These are phyloP conservation scores for Neurospora crassa DNA, from an alignment of 2,329 filamentous ascomycete genomes.

Conservation along the genomic window DNA sequence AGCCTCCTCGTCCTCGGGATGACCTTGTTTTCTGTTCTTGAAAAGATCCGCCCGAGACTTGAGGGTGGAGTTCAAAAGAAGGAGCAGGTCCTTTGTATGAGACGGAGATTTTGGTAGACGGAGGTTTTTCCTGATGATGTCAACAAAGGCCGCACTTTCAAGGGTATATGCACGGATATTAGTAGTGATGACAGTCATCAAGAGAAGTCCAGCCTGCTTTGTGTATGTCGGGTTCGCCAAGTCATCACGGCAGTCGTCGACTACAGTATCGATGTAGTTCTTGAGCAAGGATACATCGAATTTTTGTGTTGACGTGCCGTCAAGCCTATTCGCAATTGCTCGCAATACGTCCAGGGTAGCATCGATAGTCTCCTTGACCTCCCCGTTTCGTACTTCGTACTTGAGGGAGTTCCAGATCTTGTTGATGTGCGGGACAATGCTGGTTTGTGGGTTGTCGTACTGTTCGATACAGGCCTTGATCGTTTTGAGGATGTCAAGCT, in stretches of 20 bases:
- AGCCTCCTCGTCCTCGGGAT: slow-evolving; percentile 27
- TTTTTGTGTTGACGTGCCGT: slow-evolving; percentile 20
- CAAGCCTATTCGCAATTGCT: slow-evolving; percentile 36
- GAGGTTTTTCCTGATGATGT: slow-evolving; percentile 39
- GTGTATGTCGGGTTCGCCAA: slow-evolving; percentile 43
- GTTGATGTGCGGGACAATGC: slow-evolving; percentile 37
- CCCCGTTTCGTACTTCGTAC: slow-evolving; percentile 53
- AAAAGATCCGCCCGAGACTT: slow-evolving; percentile 34
- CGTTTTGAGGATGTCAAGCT: slow-evolving; percentile 48
- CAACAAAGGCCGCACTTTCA: slow-evolving; percentile 35
- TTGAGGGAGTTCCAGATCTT: slow-evolving; percentile 52
- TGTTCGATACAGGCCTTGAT: slow-evolving; percentile 42
- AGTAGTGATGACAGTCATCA: slow-evolving; percentile 41
- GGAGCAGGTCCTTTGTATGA: slow-evolving; percentile 43
- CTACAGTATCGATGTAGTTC: slow-evolving; percentile 37
- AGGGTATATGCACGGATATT: slow-evolving; percentile 38
- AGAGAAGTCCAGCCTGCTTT: slow-evolving; percentile 40
- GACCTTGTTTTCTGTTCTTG: slow-evolving; percentile 12
- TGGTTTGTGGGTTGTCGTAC: slow-evolving; percentile 37
- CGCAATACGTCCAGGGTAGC: slow-evolving; percentile 45
- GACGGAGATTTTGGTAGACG: slow-evolving; percentile 38
- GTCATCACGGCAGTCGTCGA: slow-evolving; percentile 44
- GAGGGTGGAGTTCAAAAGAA: slow-evolving; percentile 41
- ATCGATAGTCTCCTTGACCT: slow-evolving; percentile 47
- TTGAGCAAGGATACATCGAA: slow-evolving; percentile 15